A percentile compares a stretch with the other conserved stretches of the same genome.
Evolutionary conservation across 2,329 filamentous ascomycete species (phyloP).

Genomic region (Bipolaris sorokiniana): DNA sequence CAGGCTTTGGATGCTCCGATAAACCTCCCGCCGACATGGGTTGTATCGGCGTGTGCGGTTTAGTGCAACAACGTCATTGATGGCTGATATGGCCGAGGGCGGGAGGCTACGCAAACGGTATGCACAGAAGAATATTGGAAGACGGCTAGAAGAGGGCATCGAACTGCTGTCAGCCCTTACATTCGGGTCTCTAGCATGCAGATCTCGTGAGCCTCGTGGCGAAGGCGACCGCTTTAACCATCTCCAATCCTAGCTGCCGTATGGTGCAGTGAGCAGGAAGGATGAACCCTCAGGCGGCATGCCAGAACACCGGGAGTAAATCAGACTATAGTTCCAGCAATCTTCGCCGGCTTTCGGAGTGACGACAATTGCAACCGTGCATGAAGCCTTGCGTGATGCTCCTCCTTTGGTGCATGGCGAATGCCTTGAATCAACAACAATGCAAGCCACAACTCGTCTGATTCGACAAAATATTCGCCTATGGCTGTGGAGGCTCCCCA

Average conservation of each 20-base stretch:
- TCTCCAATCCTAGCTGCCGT: too few species aligned
- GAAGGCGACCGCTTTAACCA: too few species aligned
- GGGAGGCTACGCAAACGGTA: neutral
- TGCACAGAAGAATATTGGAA: slow-evolving; percentile 35
- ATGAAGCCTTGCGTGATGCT: neutral
- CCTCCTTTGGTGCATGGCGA: neutral
- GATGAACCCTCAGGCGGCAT: neutral
- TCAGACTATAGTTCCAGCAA: neutral
- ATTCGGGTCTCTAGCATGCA: neutral
- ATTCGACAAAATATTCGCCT: neutral
- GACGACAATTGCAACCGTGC: neutral
- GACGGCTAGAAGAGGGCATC: slow-evolving; percentile 27
- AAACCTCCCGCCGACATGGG: slow-evolving; percentile 18
- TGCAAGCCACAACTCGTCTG: neutral
- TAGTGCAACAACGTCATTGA: slow-evolving; percentile 7
- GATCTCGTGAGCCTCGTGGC: neutral
- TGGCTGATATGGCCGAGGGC: neutral
- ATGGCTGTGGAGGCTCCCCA: neutral
- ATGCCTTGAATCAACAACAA: neutral
- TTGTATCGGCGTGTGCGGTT: neutral
- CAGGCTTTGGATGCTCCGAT: slow-evolving; percentile 14
- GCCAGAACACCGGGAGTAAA: neutral
- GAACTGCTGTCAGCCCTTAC: slow-evolving; percentile 9
- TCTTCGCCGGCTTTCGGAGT: neutral
- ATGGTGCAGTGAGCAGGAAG: neutral